Evolutionary conservation across 306 rosid species (phyloP).

Genomic region (Castanea sativa): DNA sequence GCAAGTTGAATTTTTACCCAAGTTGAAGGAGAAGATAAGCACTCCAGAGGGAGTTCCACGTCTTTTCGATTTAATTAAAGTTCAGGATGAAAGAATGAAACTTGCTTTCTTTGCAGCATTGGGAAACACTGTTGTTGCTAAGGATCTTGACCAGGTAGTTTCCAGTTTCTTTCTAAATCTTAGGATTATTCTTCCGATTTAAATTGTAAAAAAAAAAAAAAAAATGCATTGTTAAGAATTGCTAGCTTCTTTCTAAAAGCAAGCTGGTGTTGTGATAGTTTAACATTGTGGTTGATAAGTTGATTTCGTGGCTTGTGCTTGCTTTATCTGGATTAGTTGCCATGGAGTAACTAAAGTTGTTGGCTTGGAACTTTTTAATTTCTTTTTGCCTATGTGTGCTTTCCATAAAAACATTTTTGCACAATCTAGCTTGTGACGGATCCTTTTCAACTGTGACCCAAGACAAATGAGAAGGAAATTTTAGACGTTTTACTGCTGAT

Average conservation of each 20-base stretch:
- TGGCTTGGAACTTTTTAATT: background rate
- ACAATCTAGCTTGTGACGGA: background rate
- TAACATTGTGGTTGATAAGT: background rate
- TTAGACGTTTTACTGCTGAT: background rate
- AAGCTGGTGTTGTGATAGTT: constrained; percentile 2
- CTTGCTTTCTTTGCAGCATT: constrained; percentile 85
- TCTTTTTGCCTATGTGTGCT: background rate
- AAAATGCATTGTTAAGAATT: background rate
- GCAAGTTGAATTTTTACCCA: constrained; percentile 67
- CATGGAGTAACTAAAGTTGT: constrained; percentile 2
- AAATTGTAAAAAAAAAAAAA: background rate
- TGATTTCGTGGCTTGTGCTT: background rate
- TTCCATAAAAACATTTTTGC: background rate
- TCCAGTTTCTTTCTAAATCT: constrained; percentile 6
- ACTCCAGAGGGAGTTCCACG: constrained; percentile 94
- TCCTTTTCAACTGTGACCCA: background rate
- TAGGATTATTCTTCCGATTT: background rate
- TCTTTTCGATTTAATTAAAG: constrained; percentile 79
- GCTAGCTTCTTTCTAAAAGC: background rate
- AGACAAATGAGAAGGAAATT: background rate
- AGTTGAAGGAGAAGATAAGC: constrained; percentile 51
- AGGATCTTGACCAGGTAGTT: constrained; percentile 89
- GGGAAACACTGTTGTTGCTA: constrained; percentile 79
- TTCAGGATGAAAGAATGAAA: constrained; percentile 80
- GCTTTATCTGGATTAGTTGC: constrained; percentile 15